Base-by-base conservation (phyloP, 179 eudicot species). In the Beta corolliflora region DNA sequence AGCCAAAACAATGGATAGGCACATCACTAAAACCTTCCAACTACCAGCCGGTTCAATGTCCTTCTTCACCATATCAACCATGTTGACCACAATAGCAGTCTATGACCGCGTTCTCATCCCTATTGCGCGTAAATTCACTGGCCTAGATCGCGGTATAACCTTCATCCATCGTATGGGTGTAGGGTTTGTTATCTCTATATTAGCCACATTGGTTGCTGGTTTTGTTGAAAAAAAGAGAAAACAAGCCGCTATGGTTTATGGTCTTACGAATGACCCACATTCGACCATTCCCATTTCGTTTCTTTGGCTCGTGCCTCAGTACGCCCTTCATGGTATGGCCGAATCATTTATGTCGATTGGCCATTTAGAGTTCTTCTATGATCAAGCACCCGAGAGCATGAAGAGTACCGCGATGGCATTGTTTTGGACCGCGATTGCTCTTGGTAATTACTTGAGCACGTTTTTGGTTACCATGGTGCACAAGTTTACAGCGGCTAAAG, bases 381-480 rank as follows among this genome's bases (percentile, higher is more conserved):
- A 91, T 55, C 92, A 91, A 48, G 86, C 93, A 25, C 93, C 93
- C 0, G 90, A 91, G 63, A 91, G 93, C 80, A 87, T 91, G 89
- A 88, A 92, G 71, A 91, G 91, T 70, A 91, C 89, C 0, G 89
- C 90, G 0, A 79, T 85, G 9, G 92, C 91, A 9, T 83, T 91
- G 23, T 91, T 86, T 58, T 91, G 93, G 90, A 84, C 86, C 2
- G 80, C 92, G 0, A 89, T 80, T 16, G 81, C 91, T 0, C 18
- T 84, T 5, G 93, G 93, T 25, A 89, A 84, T 71, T 91, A 88
- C 68, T 2, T 84, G 5, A 91, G 93, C 50, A 77, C 92, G 0
- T 44, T 87, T 8, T 31, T 91, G 73, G 93, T 91, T 19, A 9
- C 92, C 0, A 48, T 85, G 71, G 82, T 89, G 21, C 93, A 91